These are phyloP conservation scores for Chimonanthus salicifolius DNA, from an alignment of 164 flowering plant species.

Conservation along the genomic window DNA sequence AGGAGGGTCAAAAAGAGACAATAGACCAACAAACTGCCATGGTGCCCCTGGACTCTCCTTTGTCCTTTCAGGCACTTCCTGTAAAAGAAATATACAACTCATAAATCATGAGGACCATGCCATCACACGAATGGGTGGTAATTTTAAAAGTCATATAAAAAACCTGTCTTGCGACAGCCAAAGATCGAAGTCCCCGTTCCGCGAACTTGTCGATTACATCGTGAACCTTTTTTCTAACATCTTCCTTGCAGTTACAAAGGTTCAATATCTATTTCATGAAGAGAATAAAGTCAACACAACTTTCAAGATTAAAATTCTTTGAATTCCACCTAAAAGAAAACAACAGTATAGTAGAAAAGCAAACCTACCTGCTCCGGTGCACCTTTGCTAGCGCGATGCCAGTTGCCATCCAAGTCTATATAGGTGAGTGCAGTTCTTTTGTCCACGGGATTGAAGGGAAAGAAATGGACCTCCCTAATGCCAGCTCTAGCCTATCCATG, in stretches of 20 bases:
- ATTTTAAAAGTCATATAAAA: not conserved
- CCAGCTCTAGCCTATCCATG: constrained; percentile 30
- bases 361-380: constrained; percentile 34
- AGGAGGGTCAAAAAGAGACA: constrained; percentile 37
- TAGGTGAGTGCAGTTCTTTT: constrained; percentile 40
- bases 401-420: constrained; percentile 27
- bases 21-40: constrained; percentile 36
- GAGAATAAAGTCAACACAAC: not conserved
- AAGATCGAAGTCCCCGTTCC: constrained; percentile 36
- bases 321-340: not conserved
- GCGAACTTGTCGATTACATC: constrained; percentile 33
- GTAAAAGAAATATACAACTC: constrained; percentile 5
- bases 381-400: constrained; percentile 43
- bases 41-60: constrained; percentile 33
- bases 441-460: constrained; percentile 43
- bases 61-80: constrained; percentile 31
- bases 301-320: not conserved
- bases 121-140: not conserved
- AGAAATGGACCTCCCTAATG: constrained; percentile 31
- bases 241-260: constrained; percentile 33
- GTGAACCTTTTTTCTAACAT: constrained; percentile 28
- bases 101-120: not conserved
- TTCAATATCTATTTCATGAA: constrained; percentile 20
- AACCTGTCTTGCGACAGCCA: constrained; percentile 35
- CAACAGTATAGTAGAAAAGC: not conserved